Percentiles rank a stretch among this genome's conserved stretches.
Conservation (phyloP, 208 protist species). For the Wallacemonas sp. region DNA sequence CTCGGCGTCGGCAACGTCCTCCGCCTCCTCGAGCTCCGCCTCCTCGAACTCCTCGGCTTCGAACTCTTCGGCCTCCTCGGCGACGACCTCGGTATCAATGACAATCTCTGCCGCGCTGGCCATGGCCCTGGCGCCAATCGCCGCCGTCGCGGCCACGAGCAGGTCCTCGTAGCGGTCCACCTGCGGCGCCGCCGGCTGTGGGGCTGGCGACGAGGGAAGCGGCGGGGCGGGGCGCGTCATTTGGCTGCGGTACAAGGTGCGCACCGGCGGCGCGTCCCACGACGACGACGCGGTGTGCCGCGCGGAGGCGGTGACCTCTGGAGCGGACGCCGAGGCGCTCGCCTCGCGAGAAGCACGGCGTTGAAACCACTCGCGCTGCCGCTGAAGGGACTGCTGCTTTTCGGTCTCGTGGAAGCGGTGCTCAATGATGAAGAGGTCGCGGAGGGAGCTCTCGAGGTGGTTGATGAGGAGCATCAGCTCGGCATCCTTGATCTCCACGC, state of each 20-base stretch:
- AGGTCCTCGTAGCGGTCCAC: conserved; percentile 6
- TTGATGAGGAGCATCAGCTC: conserved; percentile 69
- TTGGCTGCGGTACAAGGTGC: conserved; percentile 23
- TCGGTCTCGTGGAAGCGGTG: conserved; percentile 44
- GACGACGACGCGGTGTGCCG: neutral
- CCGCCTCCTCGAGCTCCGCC: conserved; percentile 23
- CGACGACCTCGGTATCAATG: conserved; percentile 3
- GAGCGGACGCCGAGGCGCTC: neutral
- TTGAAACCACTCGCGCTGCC: conserved; percentile 24
- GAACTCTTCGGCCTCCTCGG: neutral
- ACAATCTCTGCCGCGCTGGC: neutral
- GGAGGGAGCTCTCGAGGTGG: conserved; percentile 76
- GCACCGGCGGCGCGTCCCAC: neutral
- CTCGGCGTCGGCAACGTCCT: conserved; percentile 11
- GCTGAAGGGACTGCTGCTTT: conserved; percentile 21
- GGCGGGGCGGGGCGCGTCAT: neutral
- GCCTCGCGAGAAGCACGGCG: neutral
- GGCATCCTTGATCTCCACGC: conserved; percentile 41
- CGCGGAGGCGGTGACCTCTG: neutral
- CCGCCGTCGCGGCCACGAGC: conserved; percentile 1
- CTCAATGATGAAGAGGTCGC: conserved; percentile 80
- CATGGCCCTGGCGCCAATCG: conserved; percentile 10
- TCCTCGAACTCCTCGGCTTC: conserved; percentile 18
- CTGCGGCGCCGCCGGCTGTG: neutral
- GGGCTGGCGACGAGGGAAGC: neutral